phyloP scores from a whole-genome alignment of 2,329 filamentous ascomycete species.

The Fusarium globosum region DNA sequence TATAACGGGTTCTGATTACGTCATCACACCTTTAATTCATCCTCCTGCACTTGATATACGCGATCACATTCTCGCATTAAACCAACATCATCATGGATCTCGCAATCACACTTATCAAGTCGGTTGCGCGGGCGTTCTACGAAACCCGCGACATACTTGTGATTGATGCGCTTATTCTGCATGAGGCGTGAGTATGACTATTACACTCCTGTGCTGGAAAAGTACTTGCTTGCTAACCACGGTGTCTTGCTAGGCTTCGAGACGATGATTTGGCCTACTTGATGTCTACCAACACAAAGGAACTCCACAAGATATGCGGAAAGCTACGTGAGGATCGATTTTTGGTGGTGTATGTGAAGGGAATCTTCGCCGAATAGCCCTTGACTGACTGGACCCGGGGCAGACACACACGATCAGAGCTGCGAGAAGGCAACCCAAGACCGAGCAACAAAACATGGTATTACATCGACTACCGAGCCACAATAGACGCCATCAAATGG shows the following conservation, averaged over 20 bases:
- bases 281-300: conserved; percentile 90
- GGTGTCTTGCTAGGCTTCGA: conserved; percentile 71
- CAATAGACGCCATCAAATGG: conserved; percentile 97
- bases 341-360: conserved; percentile 74
- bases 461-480: conserved; percentile 94
- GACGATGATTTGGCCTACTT: conserved; percentile 90
- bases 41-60: neutral
- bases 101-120: conserved; percentile 83
- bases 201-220: neutral
- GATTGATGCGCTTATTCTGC: conserved; percentile 86
- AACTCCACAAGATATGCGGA: conserved; percentile 89
- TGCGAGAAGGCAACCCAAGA: conserved; percentile 82
- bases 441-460: conserved; percentile 93
- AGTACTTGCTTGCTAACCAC: conserved; percentile 70
- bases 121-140: conserved; percentile 87
- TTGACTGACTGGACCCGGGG: conserved; percentile 60
- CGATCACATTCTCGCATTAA: neutral
- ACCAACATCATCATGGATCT: conserved; percentile 58
- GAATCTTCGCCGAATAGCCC: neutral
- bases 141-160: conserved; percentile 85
- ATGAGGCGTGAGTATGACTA: conserved; percentile 72
- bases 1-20: neutral
- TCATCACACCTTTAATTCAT: neutral
- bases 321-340: conserved; percentile 88
- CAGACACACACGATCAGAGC: conserved; percentile 73